Evolutionary conservation across 192 early-diverging fungal species (phyloP).

Genomic region (Coemansia sp.): DNA sequence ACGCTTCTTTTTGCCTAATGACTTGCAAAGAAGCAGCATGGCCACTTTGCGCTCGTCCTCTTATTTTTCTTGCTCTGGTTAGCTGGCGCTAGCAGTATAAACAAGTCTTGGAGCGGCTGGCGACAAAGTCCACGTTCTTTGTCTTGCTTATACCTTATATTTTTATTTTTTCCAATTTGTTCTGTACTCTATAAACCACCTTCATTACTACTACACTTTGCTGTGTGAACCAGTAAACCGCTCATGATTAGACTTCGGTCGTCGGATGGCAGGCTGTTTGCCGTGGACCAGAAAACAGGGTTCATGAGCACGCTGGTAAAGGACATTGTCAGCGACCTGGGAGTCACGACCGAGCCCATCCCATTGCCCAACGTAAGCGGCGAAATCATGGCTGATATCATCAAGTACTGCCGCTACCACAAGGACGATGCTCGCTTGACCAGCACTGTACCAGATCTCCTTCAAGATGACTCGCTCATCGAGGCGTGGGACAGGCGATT

Average conservation of each 20-base stretch:
- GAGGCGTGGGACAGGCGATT: conserved; percentile 72
- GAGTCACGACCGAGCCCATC: conserved; percentile 56
- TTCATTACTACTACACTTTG: neutral
- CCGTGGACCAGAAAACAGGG: conserved; percentile 58
- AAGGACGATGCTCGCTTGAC: conserved; percentile 57
- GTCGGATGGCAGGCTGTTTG: conserved; percentile 60
- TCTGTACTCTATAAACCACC: neutral
- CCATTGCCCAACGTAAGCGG: conserved; percentile 66
- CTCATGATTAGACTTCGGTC: conserved; percentile 53
- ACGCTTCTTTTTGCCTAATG: too few species aligned
- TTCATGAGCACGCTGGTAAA: conserved; percentile 67
- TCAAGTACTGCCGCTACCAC: conserved; percentile 76
- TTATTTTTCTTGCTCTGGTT: too few species aligned
- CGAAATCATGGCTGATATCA: conserved; percentile 62
- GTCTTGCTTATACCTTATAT: too few species aligned
- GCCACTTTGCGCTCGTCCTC: too few species aligned
- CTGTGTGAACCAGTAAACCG: neutral
- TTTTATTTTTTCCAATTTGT: too few species aligned
- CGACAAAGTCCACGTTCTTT: neutral
- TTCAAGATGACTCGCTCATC: conserved; percentile 57
- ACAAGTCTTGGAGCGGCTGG: neutral
- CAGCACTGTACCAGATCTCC: conserved; percentile 12
- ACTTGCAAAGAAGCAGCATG: too few species aligned
- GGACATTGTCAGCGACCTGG: conserved; percentile 70
- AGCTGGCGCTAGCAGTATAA: too few species aligned